A percentile compares a stretch with the other conserved stretches of the same genome.
Evolutionary conservation across 176 grass and related monocot species (phyloP).

Genomic region (Musa beccarii): DNA sequence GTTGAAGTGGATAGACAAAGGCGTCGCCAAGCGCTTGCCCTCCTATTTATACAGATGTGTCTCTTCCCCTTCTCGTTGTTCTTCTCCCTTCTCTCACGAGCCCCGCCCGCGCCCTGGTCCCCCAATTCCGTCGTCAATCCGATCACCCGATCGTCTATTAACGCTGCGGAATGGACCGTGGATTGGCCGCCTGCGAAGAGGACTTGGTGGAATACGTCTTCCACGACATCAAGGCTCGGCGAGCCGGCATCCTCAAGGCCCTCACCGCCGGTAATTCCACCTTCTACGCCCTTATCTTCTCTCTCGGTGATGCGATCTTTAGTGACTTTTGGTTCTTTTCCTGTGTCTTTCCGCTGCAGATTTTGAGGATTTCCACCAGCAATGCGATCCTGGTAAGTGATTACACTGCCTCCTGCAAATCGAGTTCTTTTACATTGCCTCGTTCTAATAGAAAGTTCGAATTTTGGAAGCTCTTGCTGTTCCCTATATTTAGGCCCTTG

Average conservation of each 20-base stretch:
- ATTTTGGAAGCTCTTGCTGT: not conserved
- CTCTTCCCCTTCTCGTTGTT: no score
- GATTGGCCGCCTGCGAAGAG: not conserved
- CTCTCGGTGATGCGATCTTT: not conserved
- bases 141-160: no score
- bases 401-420: not conserved
- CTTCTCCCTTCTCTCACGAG: not conserved
- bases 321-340: not conserved
- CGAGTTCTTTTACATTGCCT: not conserved
- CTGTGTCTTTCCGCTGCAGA: not conserved
- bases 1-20: no score
- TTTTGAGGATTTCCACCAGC: conserved; percentile 1
- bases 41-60: no score
- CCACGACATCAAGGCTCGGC: conserved; percentile 6
- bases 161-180: not conserved
- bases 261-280: conserved; percentile 1
- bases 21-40: no score
- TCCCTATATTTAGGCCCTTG: no score
- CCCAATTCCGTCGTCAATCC: not conserved
- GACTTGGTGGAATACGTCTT: conserved; percentile 3
- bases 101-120: not conserved
- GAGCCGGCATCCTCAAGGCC: conserved; percentile 5
- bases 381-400: conserved; percentile 10
- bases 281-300: not conserved
- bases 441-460: not conserved